phyloP scores from a whole-genome alignment of 2,329 filamentous ascomycete genomes.

The Clonostachys solani region DNA sequence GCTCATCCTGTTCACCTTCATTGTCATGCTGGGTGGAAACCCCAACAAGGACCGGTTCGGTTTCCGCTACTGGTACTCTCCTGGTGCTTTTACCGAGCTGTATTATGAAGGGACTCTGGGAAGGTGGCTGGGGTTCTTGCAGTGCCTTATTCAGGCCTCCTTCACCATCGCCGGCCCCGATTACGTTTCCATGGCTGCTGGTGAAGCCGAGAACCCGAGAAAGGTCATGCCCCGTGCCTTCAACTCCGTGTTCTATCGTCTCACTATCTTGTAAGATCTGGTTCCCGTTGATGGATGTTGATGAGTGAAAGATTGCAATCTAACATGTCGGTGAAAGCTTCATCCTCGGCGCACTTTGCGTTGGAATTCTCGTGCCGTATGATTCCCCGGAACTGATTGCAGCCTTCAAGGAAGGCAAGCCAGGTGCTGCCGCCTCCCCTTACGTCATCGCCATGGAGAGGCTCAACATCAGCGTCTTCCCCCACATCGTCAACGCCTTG shows the following conservation, averaged over 20 bases:
- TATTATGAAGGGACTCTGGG: slow-evolving; percentile 63
- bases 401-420: slow-evolving; percentile 53
- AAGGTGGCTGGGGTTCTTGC: slow-evolving; percentile 71
- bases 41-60: slow-evolving; percentile 68
- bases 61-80: slow-evolving; percentile 62
- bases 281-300: too few species aligned
- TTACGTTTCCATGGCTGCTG: slow-evolving; percentile 65
- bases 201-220: slow-evolving; percentile 68
- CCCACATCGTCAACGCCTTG: slow-evolving; percentile 70
- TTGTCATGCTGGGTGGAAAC: slow-evolving; percentile 80
- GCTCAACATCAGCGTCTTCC: slow-evolving; percentile 57
- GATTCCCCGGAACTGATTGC: slow-evolving; percentile 57
- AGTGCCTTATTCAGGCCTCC: slow-evolving; percentile 67
- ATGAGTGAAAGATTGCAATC: too few species aligned
- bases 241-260: slow-evolving; percentile 75
- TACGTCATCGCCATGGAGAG: slow-evolving; percentile 67
- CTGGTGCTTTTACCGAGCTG: slow-evolving; percentile 66
- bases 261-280: slow-evolving; percentile 52
- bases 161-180: slow-evolving; percentile 67
- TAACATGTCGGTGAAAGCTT: slow-evolving; percentile 32
- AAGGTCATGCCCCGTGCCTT: slow-evolving; percentile 68
- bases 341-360: slow-evolving; percentile 66
- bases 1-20: slow-evolving; percentile 72
- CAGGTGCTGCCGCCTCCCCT: slow-evolving; percentile 66
- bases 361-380: slow-evolving; percentile 69